Conservation (phyloP, 768 basidiomycete genomes). For the Amylocystis lapponica region DNA sequence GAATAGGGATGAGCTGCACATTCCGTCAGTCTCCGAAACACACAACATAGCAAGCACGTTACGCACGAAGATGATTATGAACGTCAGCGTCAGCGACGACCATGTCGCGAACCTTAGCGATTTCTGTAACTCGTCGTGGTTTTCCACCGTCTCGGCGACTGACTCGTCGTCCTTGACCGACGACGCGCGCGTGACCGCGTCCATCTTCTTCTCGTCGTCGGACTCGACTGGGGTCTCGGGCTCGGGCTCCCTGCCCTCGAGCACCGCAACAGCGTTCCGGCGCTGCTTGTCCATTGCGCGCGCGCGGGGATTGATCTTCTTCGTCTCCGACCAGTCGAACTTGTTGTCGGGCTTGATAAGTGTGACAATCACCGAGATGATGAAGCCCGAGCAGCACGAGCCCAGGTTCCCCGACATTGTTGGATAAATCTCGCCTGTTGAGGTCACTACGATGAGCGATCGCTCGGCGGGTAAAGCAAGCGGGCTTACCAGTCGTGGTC, state of each 20-base stretch:
- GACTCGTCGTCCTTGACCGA: background rate
- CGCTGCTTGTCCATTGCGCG: background rate
- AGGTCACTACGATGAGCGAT: no score
- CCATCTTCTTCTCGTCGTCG: background rate
- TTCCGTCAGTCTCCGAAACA: background rate
- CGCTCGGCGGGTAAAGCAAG: background rate
- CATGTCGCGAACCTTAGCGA: slow-evolving; percentile 3
- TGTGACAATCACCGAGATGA: slow-evolving; percentile 3
- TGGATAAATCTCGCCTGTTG: slow-evolving; percentile 1
- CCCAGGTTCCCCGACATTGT: slow-evolving; percentile 3
- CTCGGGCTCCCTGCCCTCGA: background rate
- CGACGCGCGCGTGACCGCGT: background rate
- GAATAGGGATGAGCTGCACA: slow-evolving; percentile 4
- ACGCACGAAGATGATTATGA: slow-evolving; percentile 5
- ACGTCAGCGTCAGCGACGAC: slow-evolving; percentile 1
- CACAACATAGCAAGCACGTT: background rate
- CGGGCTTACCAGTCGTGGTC: background rate
- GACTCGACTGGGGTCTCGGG: background rate
- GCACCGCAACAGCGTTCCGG: background rate
- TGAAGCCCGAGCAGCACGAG: slow-evolving; percentile 3
- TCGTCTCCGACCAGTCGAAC: slow-evolving; percentile 5
- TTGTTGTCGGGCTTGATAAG: slow-evolving; percentile 5
- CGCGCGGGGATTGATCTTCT: slow-evolving; percentile 4
- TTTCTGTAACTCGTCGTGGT: slow-evolving; percentile 1
- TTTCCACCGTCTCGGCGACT: background rate